Evolutionary conservation across 2,329 filamentous ascomycete species (phyloP), one percentile per base, ranked within the genome.

Genomic region (Sporothrix phasma): DNA sequence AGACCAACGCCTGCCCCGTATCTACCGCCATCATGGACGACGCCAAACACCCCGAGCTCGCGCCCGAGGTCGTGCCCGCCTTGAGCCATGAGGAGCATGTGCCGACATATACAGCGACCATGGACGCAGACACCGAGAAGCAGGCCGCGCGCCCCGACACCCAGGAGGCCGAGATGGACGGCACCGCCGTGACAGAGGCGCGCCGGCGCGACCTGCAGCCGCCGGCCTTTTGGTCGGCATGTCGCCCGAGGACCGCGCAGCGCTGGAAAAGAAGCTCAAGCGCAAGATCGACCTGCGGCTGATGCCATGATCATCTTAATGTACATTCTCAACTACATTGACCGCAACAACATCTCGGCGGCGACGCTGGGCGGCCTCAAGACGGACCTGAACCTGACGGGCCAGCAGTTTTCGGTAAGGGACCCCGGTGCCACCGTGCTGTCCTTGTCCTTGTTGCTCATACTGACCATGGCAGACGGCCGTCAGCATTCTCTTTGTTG

Each of bases 321-420:
- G 79, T 87, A 86, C 67, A 84, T 87, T 67, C 73, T 87, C 72
- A 87, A 86, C 69, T 86, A 84, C 71, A 74, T 86, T 53, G 81
- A 84, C 64, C 66, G 71, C 24, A 76, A 76, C 68, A 77, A 76
- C 68, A 75, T 76, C 60, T 73, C 74, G 8, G 73, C 74, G 15
- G 80, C 78, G 3, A 73, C 74, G 65, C 72, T 82, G 58, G 78
- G 76, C 4, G 79, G 79, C 1, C 70, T 83, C 11, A 74, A 78
- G 56, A 70, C 76, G 3, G 81, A 83, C 51, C 69, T 82, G 31
- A 70, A 75, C 8, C 69, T 81, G 46, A 71, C 69, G 37, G 68
- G 66, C 1, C 67, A 69, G 61, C 68, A 73, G 65, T 73, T 71
- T 51, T 67, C 71, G 65, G 62, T 66, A 47, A 39, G 60, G 24